A percentile compares a stretch with the other conserved stretches of the same genome.
Evolutionary conservation across 2,329 filamentous ascomycete species (phyloP).

Genomic region (Venturia nashicola): DNA sequence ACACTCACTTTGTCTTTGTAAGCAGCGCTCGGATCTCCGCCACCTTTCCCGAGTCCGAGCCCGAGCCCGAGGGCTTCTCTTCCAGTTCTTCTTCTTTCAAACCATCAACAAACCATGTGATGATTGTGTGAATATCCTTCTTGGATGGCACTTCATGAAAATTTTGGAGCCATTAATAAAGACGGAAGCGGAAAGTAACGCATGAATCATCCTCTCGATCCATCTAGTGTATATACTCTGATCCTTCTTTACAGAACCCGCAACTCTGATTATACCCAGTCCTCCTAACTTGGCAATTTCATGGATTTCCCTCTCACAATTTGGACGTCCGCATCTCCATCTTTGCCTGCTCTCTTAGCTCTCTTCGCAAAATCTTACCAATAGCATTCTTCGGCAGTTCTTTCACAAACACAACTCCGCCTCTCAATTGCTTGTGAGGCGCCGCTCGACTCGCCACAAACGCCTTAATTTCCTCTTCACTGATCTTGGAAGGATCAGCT

Average conservation of each 20-base stretch:
- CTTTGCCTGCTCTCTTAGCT: constrained; percentile 18
- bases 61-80: background rate
- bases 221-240: too few relatives aligned
- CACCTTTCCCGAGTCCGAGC: too few relatives aligned
- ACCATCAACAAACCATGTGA: background rate
- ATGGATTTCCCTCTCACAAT: background rate
- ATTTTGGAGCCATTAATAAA: background rate
- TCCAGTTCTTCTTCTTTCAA: background rate
- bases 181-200: background rate
- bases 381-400: constrained; percentile 21
- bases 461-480: constrained; percentile 17
- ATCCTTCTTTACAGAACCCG: too few relatives aligned
- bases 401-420: constrained; percentile 20
- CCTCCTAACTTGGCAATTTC: too few relatives aligned
- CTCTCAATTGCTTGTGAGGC: constrained; percentile 25
- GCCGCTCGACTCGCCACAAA: constrained; percentile 21
- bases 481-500: constrained; percentile 15
- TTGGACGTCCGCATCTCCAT: constrained; percentile 14
- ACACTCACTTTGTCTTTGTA: too few relatives aligned
- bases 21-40: background rate
- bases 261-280: too few relatives aligned
- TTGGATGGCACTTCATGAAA: constrained; percentile 13
- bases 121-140: background rate
- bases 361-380: constrained; percentile 22
- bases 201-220: too few relatives aligned